These are phyloP conservation scores for Nyctanthes arbortristis DNA, from an alignment of 257 asterid genomes.

Conservation along the genomic window DNA sequence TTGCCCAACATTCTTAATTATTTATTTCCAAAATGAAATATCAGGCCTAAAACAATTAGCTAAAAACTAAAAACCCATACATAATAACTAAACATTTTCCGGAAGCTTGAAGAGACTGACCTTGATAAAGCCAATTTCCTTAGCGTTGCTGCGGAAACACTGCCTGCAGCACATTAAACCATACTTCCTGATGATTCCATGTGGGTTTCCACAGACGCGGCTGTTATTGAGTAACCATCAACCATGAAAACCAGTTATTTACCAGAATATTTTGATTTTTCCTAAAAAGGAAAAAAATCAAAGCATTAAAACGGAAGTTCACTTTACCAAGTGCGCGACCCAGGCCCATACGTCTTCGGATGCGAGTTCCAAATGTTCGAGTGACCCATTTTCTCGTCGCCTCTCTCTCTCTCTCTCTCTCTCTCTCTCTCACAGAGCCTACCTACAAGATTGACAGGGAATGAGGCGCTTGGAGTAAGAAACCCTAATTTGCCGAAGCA, in stretches of 20 bases:
- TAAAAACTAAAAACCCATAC: not conserved
- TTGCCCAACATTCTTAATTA: not conserved
- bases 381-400: constrained; percentile 53
- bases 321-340: constrained; percentile 48
- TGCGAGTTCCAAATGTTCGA: constrained; percentile 52
- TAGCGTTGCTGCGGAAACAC: constrained; percentile 52
- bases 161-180: constrained; percentile 52
- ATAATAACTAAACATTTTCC: not conserved
- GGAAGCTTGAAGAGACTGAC: constrained; percentile 7
- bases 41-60: not conserved
- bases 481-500: too few relatives aligned
- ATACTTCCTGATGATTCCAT: constrained; percentile 37
- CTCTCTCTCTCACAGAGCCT: constrained; percentile 12
- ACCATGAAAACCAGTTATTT: not conserved
- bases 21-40: not conserved
- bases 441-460: not conserved
- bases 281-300: not conserved
- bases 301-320: not conserved
- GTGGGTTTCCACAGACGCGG: constrained; percentile 48
- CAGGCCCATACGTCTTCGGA: constrained; percentile 54
- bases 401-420: too few relatives aligned
- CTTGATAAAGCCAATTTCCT: constrained; percentile 51
- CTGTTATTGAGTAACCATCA: constrained; percentile 10
- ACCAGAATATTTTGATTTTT: not conserved
- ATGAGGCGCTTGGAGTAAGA: not conserved